Percentiles rank a stretch among this genome's conserved stretches.
These are phyloP conservation scores for Erythrobasidium yunnanense DNA, from an alignment of 768 basidiomycete genomes.

Conservation along the genomic window DNA sequence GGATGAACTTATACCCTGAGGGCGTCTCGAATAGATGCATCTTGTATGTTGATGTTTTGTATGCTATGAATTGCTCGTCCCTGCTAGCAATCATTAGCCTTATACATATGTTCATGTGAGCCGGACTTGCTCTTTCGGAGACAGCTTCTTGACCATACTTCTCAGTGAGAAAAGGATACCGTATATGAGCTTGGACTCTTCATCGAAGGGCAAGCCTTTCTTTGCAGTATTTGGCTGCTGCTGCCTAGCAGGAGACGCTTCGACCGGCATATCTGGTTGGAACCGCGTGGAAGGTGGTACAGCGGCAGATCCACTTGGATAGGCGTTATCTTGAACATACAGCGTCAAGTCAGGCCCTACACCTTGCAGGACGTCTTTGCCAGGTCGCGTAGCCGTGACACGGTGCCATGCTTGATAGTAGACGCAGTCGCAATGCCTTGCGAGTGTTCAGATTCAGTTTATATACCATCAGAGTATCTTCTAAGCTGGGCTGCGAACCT, in stretches of 20 bases:
- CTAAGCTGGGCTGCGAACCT: slow-evolving; percentile 32
- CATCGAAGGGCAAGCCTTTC: slow-evolving; percentile 75
- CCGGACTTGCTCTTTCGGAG: slow-evolving; percentile 38
- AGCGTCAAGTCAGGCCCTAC: slow-evolving; percentile 49
- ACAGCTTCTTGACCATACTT: slow-evolving; percentile 86
- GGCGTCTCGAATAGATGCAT: slow-evolving; percentile 83
- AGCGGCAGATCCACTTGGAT: too few relatives aligned
- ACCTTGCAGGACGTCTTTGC: slow-evolving; percentile 61
- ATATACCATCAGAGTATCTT: slow-evolving; percentile 46
- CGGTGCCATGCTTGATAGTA: slow-evolving; percentile 96
- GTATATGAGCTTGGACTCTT: slow-evolving; percentile 94
- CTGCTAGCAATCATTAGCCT: slow-evolving; percentile 43
- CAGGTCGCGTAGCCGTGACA: slow-evolving; percentile 59
- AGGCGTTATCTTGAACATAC: too few relatives aligned
- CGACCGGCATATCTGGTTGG: slow-evolving; percentile 47
- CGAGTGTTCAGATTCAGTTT: slow-evolving; percentile 22
- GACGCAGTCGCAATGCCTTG: slow-evolving; percentile 83
- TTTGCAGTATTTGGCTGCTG: slow-evolving; percentile 35
- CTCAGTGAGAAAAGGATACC: slow-evolving; percentile 81
- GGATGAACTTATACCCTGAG: slow-evolving; percentile 88
- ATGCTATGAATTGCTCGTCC: slow-evolving; percentile 81
- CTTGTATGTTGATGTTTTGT: slow-evolving; percentile 83
- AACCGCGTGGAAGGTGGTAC: slow-evolving; percentile 50
- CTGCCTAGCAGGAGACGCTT: neutral
- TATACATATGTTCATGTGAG: neutral